Evolutionary conservation across 139 green algal species (phyloP).

Genomic region (Micractinium sp.): DNA sequence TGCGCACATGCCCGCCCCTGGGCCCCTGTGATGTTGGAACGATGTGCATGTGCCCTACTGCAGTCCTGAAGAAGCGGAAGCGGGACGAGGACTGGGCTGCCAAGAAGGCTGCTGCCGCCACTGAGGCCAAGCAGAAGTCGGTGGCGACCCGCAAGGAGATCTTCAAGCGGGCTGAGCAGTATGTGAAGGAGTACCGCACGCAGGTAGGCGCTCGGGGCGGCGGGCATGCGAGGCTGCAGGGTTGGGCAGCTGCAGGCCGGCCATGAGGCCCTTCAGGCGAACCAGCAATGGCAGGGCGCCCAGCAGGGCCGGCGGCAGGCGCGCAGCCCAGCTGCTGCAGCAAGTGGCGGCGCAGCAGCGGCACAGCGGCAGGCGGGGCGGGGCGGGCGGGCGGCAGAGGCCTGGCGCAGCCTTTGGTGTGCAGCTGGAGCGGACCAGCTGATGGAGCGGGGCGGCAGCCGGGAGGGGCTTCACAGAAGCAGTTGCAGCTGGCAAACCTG

Average conservation of each 20-base stretch:
- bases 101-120: conserved; percentile 71
- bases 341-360: background rate
- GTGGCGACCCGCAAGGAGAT: conserved; percentile 77
- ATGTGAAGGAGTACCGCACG: conserved; percentile 97
- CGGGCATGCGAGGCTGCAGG: background rate
- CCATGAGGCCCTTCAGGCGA: no score
- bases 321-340: background rate
- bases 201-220: conserved; percentile 63
- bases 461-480: background rate
- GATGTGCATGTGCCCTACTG: background rate
- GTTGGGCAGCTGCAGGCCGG: background rate
- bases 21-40: background rate
- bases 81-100: conserved; percentile 89
- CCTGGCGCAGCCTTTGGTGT: no score
- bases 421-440: background rate
- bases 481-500: background rate
- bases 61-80: conserved; percentile 92
- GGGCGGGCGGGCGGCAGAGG: background rate
- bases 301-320: background rate
- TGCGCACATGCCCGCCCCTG: background rate
- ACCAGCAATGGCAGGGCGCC: background rate
- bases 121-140: conserved; percentile 70
- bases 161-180: conserved; percentile 98
- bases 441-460: background rate
- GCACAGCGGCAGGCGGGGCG: background rate